A percentile compares a stretch with the other conserved stretches of the same genome.
These are phyloP conservation scores for Rhizopogon rudus DNA, from an alignment of 768 basidiomycete species.

Conservation along the genomic window DNA sequence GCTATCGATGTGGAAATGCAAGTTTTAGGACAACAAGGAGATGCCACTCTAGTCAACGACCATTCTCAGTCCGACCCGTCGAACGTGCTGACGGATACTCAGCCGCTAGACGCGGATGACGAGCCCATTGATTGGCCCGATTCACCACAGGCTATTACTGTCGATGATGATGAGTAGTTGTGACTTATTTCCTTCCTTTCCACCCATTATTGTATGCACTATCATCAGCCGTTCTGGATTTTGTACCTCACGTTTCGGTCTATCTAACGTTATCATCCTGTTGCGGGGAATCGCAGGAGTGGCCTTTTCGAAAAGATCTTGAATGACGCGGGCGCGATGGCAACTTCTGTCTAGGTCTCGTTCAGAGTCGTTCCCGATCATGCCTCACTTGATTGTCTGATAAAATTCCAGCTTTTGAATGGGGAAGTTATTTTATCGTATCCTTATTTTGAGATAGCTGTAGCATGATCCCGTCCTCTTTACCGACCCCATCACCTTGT, in stretches of 20 bases:
- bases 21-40: constrained; percentile 11
- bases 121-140: constrained; percentile 27
- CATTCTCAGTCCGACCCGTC: constrained; percentile 6
- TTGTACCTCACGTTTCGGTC: not conserved
- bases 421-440: no score
- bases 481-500: no score
- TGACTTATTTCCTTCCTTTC: not conserved
- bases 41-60: constrained; percentile 15
- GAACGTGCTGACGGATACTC: constrained; percentile 13
- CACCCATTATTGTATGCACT: not conserved
- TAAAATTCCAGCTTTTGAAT: no score
- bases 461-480: no score
- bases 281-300: no score
- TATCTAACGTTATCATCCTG: not conserved
- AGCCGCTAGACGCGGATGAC: constrained; percentile 22
- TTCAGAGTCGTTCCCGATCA: no score
- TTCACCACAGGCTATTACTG: constrained; percentile 18
- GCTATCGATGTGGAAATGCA: constrained; percentile 17
- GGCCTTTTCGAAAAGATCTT: no score
- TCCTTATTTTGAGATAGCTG: no score
- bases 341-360: no score
- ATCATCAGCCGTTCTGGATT: not conserved
- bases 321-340: no score
- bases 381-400: no score
- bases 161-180: not conserved